Percentiles rank a stretch among this genome's conserved stretches.
Evolutionary conservation across 1,284 basidiomycete species (phyloP).

Genomic region (Sanghuangporus sanghuang): DNA sequence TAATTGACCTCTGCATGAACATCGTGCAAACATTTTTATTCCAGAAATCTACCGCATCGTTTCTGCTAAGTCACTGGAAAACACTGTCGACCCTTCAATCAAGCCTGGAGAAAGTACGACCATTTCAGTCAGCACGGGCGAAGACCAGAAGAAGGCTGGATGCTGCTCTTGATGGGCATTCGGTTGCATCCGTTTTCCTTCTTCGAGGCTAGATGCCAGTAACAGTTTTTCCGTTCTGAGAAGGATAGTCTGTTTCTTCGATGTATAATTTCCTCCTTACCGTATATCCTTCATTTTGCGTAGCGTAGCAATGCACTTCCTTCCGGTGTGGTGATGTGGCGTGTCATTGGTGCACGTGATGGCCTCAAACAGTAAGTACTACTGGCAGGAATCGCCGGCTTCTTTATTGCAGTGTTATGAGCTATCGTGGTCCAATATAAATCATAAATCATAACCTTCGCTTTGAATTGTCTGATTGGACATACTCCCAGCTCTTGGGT

Average conservation of each 20-base stretch:
- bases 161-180: slow-evolving; percentile 8
- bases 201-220: not conserved
- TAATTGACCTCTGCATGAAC: slow-evolving; percentile 10
- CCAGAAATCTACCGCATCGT: slow-evolving; percentile 94
- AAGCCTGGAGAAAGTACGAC: slow-evolving; percentile 66
- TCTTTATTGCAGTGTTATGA: too few relatives aligned
- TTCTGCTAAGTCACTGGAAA: slow-evolving; percentile 85
- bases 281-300: not conserved
- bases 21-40: slow-evolving; percentile 1
- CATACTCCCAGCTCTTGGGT: too few relatives aligned
- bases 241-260: not conserved
- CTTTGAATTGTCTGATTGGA: too few relatives aligned
- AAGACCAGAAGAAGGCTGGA: slow-evolving; percentile 28
- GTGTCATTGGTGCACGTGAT: too few relatives aligned
- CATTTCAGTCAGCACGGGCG: slow-evolving; percentile 67
- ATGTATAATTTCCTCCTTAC: not conserved
- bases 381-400: too few relatives aligned
- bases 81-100: slow-evolving; percentile 60
- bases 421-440: too few relatives aligned
- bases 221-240: not conserved
- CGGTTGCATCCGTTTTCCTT: not conserved
- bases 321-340: too few relatives aligned
- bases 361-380: too few relatives aligned
- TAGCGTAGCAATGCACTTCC: not conserved
- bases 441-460: too few relatives aligned